Evolutionary conservation across 1,139 yeast genomes (phyloP), one percentile per base, ranked within the genome.

Genomic region (Ogataea hybrid): DNA sequence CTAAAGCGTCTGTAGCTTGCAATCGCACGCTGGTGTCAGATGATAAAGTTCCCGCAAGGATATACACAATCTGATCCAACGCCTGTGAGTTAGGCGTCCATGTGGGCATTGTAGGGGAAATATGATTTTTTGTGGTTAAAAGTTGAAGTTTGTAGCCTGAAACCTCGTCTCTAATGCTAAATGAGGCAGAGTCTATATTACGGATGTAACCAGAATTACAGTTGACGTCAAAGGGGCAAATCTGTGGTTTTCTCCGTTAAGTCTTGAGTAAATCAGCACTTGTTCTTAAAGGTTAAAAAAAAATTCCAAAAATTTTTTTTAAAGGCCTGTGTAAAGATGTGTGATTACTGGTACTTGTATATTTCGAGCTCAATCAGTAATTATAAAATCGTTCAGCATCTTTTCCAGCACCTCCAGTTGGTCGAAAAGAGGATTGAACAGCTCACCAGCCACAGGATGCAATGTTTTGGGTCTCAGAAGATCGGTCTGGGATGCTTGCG

Each of bases 51-150:
- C 85, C 86, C 39, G 73, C 68, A 51, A 87, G 71, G 28, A 86
- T 80, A 17, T 70, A 69, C 43, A 76, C 75, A 51, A 87, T 69
- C 61, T 84, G 92, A 41, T 69, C 71, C 39, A 84, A 63, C 22
- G 85, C 79, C 21, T 70, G 69, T 11, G 73, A 68, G 56, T 84
- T 81, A 6, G 94, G 85, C 9, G 69, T 61, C 95, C 95, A 79
- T 37, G 62, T 37, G 25, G 45, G 49, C 53, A 47, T 32, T 43
- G 30, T 30, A 11, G 9, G 11, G 30, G 22, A 15, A 28, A 10
- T 35, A 21, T 28, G 11, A 28, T 37, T 28, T 29, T 30, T 29
- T 36, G 34, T 36, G 21, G 16, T 15, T 12, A 15, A 16, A 25
- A 23, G 4, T 14, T 25, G 25, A 15, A 22, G 27, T 6, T 14